Base-by-base conservation (phyloP, 495 filamentous ascomycete species). In the Penicillium paradoxum region DNA sequence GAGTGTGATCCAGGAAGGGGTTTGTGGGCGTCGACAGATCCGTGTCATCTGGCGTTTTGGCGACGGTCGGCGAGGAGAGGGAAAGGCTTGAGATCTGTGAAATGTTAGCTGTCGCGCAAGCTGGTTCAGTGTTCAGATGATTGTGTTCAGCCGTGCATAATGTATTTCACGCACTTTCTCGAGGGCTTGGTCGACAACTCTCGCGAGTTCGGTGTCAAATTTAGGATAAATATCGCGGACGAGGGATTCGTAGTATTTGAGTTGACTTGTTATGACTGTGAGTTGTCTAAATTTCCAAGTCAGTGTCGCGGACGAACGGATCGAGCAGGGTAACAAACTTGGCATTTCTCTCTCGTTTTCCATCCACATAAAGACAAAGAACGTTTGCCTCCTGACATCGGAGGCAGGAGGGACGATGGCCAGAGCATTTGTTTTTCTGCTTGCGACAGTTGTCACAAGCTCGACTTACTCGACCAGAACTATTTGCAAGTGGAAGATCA, bases 141-240 rank as follows among this genome's bases (percentile, higher is more conserved):
- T 2, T 5, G 21, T 41, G 3, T 25, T 0, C 29, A 25, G 3
- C 0, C 29, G 2, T 6, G 6, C 4, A 2, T 17, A 19, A 11
- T 2, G 18, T 17, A 1, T 18, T 14, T 36, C 6, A 24, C 51
- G 14, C 18, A 47, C 51, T 19, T 54, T 47, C 9, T n/a, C 29
- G 11, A 75, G 41, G 22, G 62, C 41, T 49, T 63, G 64, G 30
- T 66, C 64, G 15, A 75, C 64, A 30, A 58, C 44, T 25, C 56
- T 54, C 15, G 56, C 60, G n/a, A 60, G 37, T 29, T 64, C 45
- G 6, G 45, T 46, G 39, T 68, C 68, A 19, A 72, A 27, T 22
- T 62, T 65, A 24, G 59, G 54, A 37, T 54, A 60, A 14, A 76
- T 51, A 6, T 68, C 65, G 54, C 56, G 58, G 15, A 76, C 51